Base-by-base conservation (phyloP, 441 rosid genomes). In the Aquilaria agallochum region DNA sequence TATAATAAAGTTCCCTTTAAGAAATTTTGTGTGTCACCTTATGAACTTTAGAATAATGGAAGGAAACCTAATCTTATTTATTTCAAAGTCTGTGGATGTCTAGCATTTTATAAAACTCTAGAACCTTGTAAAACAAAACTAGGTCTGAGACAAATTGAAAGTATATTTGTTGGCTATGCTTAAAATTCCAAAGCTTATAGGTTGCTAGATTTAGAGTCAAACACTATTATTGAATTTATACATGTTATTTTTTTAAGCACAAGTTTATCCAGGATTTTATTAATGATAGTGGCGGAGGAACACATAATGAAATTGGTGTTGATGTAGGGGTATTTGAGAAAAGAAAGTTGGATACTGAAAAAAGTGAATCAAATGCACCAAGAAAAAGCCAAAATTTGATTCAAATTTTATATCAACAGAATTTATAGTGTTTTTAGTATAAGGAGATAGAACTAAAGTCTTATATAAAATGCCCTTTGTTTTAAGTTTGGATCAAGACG, bases 141-240 rank as follows among this genome's bases (percentile, higher is more conserved):
- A 13, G n/a, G 31, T 20, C 9, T 20, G 27, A 20, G 27, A 20
- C 27, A 1, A 20, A 20, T 20, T 20, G 27, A 20, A 20, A 20
- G 1, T 27, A 11, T 44, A 2, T 52, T 53, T 62, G 13, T 53
- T 20, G 2, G 31, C 3, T 44, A 62, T 30, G 3, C 13, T 31
- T 0, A 52, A 36, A 11, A 62, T 52, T 20, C 27, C 5, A 53
- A 53, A 11, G 44, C 8, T 9, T 42, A 62, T 53, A 20, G 42
- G 10, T 31, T 62, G 15, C 40, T 62, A 4, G 30, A 62, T 53
- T 52, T 62, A 27, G 5, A 53, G 5, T 53, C 51, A 11, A 62
- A 44, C 31, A 42, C n/a, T 4, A 42, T 53, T 11, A 1, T 53
- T 15, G 13, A 62, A 20, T 53, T 0, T 36, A 0, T 6, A 36